Evolutionary conservation across 2,329 filamentous ascomycete species (phyloP).

Genomic region (Botrytis squamosa): DNA sequence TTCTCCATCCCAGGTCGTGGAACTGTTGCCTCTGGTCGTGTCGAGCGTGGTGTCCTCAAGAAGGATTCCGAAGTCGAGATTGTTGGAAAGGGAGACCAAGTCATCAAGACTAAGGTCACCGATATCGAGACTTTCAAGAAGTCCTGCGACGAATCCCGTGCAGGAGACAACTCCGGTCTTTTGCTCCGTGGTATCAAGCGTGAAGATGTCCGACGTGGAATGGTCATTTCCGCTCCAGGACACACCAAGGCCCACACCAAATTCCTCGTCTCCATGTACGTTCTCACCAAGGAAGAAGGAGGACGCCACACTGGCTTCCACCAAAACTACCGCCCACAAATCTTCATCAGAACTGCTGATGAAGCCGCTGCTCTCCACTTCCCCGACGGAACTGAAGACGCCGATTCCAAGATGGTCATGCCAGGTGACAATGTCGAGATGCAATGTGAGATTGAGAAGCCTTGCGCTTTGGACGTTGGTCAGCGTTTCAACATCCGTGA

Average conservation of each 20-base stretch:
- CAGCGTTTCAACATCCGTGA: slow-evolving; percentile 99
- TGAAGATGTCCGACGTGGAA: slow-evolving; percentile 90
- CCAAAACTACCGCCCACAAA: slow-evolving; percentile 94
- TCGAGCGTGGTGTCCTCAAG: slow-evolving; percentile 93
- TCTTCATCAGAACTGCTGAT: slow-evolving; percentile 92
- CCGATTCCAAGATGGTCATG: slow-evolving; percentile 80
- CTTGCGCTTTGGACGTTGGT: slow-evolving; percentile 83
- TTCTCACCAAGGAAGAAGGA: slow-evolving; percentile 96
- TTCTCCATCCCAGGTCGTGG: slow-evolving; percentile 91
- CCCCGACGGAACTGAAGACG: slow-evolving; percentile 78
- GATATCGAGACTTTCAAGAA: slow-evolving; percentile 99
- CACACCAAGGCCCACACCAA: slow-evolving; percentile 82
- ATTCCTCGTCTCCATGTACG: slow-evolving; percentile 95
- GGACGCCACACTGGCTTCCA: slow-evolving; percentile 94
- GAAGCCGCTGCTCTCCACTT: slow-evolving; percentile 76
- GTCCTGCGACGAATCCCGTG: slow-evolving; percentile 93
- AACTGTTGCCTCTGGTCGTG: slow-evolving; percentile 94
- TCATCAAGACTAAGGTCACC: slow-evolving; percentile 98
- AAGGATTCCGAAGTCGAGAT: slow-evolving; percentile 93
- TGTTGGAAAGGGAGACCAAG: slow-evolving; percentile 75
- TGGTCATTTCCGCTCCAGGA: slow-evolving; percentile 86
- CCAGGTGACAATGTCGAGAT: slow-evolving; percentile 99
- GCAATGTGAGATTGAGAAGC: slow-evolving; percentile 80
- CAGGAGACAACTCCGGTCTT: slow-evolving; percentile 97
- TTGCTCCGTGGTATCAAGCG: slow-evolving; percentile 93